phyloP scores from a whole-genome alignment of 179 eudicot genomes.

The Patellifolia procumbens region DNA sequence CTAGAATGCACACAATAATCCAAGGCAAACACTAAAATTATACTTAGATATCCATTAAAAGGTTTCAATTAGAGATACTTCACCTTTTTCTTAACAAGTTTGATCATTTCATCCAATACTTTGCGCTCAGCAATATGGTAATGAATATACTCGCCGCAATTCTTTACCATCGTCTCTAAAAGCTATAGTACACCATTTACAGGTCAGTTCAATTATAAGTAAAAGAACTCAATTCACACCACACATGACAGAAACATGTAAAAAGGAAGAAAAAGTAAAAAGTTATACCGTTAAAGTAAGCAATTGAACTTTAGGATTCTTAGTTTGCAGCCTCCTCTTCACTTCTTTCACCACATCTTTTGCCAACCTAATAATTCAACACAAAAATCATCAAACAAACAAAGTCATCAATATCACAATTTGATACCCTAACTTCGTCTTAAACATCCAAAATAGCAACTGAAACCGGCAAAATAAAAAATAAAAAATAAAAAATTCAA shows the following conservation, averaged over 20 bases:
- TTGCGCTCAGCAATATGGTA: slow-evolving; percentile 73
- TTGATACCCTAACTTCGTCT: neutral
- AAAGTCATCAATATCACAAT: neutral
- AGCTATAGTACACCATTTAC: slow-evolving; percentile 44
- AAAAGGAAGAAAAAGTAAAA: neutral
- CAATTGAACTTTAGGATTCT: slow-evolving; percentile 85
- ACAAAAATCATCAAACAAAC: slow-evolving; percentile 11
- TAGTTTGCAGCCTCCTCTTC: slow-evolving; percentile 90
- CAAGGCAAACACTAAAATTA: neutral
- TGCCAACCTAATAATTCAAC: slow-evolving; percentile 53
- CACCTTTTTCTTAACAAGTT: slow-evolving; percentile 89
- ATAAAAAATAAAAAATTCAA: neutral
- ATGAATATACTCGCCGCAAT: slow-evolving; percentile 89
- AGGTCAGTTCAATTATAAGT: slow-evolving; percentile 10
- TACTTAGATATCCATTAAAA: neutral
- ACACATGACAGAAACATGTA: neutral
- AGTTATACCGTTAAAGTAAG: slow-evolving; percentile 82
- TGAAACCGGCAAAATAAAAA: too few relatives aligned
- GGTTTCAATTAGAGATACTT: neutral
- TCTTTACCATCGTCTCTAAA: slow-evolving; percentile 96
- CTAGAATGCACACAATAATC: neutral
- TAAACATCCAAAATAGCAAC: neutral
- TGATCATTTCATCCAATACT: slow-evolving; percentile 81
- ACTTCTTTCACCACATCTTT: slow-evolving; percentile 85
- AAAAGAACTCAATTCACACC: neutral